Conservation (phyloP, 202 grass and related monocot genomes). For the Zizania palustris region DNA sequence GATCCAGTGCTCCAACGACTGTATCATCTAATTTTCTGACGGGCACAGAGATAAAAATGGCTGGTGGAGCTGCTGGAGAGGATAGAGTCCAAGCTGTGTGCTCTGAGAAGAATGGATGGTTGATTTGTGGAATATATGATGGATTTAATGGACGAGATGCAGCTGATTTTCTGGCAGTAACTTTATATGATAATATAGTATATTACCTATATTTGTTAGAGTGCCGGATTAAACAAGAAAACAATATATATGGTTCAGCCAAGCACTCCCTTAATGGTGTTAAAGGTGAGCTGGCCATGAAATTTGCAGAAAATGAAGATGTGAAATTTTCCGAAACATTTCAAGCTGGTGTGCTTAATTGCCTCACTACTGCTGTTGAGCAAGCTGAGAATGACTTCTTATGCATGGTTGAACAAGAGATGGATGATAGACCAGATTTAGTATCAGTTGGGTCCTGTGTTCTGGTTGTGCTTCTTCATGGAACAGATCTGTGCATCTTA, state of each 20-base stretch:
- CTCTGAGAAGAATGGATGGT: conserved; percentile 94
- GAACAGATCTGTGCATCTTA: conserved; percentile 74
- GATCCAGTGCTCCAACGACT: conserved; percentile 61
- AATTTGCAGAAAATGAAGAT: conserved; percentile 60
- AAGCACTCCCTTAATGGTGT: conserved; percentile 38
- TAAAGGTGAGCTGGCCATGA: conserved; percentile 70
- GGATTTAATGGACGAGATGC: conserved; percentile 99
- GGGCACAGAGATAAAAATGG: conserved; percentile 79
- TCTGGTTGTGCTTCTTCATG: conserved; percentile 80
- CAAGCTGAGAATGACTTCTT: conserved; percentile 96
- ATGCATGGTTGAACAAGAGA: conserved; percentile 82
- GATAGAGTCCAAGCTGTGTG: conserved; percentile 99
- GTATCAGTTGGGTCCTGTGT: conserved; percentile 93
- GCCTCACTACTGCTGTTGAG: conserved; percentile 70
- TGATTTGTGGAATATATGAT: conserved; percentile 98
- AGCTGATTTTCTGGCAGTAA: conserved; percentile 93
- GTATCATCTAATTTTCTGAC: conserved; percentile 83
- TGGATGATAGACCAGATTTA: conserved; percentile 94
- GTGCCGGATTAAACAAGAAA: conserved; percentile 65
- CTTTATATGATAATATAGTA: conserved; percentile 88
- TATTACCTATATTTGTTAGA: conserved; percentile 86
- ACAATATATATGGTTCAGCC: conserved; percentile 33
- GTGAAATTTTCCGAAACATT: conserved; percentile 60
- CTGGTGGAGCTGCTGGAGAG: conserved; percentile 96
- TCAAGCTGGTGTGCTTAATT: conserved; percentile 66